These are phyloP conservation scores for Leishmania guyanensis DNA, from an alignment of 208 protist species.

Conservation along the genomic window DNA sequence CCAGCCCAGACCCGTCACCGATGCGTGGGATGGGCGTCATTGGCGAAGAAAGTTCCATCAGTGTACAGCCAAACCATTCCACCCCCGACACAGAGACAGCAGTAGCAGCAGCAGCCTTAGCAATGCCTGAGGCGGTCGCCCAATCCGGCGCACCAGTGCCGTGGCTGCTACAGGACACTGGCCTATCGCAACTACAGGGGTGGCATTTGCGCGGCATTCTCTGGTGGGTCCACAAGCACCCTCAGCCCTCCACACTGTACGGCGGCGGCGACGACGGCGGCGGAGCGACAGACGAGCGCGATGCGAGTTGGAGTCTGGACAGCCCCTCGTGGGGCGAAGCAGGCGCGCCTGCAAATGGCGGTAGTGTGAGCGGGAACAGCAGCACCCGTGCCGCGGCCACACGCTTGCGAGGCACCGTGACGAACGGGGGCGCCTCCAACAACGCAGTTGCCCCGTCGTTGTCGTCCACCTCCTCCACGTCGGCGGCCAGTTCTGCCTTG, in stretches of 20 bases:
- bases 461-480: background rate
- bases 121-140: background rate
- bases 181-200: background rate
- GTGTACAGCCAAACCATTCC: background rate
- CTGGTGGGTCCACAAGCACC: slow-evolving; percentile 20
- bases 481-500: background rate
- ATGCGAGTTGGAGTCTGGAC: background rate
- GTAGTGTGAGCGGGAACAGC: background rate
- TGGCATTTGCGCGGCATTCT: slow-evolving; percentile 16
- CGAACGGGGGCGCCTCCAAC: background rate
- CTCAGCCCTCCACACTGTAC: slow-evolving; percentile 12
- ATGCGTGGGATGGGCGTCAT: background rate
- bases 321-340: background rate
- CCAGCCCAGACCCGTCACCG: background rate
- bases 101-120: background rate
- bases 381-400: background rate
- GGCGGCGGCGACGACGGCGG: slow-evolving; percentile 3
- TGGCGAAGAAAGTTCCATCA: background rate
- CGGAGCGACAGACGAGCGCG: background rate
- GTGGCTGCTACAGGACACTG: slow-evolving; percentile 10
- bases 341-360: background rate
- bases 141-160: slow-evolving; percentile 2
- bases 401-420: background rate
- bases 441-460: background rate
- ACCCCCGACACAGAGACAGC: background rate